These are phyloP conservation scores for Leishmania arabica DNA, from an alignment of 208 protist genomes.

Conservation along the genomic window DNA sequence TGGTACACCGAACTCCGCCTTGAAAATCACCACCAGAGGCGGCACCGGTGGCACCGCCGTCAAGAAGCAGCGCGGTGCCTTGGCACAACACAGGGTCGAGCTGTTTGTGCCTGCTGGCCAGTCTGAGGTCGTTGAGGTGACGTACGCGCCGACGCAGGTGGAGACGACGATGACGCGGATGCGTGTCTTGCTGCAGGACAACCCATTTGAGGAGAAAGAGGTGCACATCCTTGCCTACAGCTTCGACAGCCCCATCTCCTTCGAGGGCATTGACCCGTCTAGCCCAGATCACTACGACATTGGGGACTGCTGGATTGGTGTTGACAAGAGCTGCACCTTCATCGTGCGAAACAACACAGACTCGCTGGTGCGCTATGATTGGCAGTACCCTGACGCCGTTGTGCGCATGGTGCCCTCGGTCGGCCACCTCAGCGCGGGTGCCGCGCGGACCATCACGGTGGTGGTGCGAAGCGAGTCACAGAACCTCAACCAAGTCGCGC, in stretches of 20 bases:
- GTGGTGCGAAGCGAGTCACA: slow-evolving; percentile 35
- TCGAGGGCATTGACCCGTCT: slow-evolving; percentile 89
- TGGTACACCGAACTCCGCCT: slow-evolving; percentile 53
- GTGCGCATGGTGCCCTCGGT: slow-evolving; percentile 45
- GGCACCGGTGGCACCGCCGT: slow-evolving; percentile 23
- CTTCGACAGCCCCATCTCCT: slow-evolving; percentile 86
- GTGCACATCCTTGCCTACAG: slow-evolving; percentile 81
- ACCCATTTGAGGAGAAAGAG: slow-evolving; percentile 94
- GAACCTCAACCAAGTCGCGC: slow-evolving; percentile 21
- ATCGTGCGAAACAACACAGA: slow-evolving; percentile 84
- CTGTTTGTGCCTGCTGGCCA: slow-evolving; percentile 60
- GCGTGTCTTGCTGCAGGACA: slow-evolving; percentile 83
- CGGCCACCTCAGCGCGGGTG: slow-evolving; percentile 66
- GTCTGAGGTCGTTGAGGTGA: slow-evolving; percentile 59
- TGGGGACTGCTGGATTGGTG: slow-evolving; percentile 84
- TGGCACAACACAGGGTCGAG: slow-evolving; percentile 24
- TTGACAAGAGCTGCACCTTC: slow-evolving; percentile 71
- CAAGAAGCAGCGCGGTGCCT: slow-evolving; percentile 34
- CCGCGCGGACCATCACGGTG: slow-evolving; percentile 48
- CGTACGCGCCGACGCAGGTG: slow-evolving; percentile 60
- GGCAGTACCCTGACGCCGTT: slow-evolving; percentile 34
- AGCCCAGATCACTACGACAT: slow-evolving; percentile 78
- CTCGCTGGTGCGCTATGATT: slow-evolving; percentile 81
- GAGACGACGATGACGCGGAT: slow-evolving; percentile 58
- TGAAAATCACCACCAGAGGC: slow-evolving; percentile 11